Conservation (phyloP, 2,329 filamentous ascomycete genomes). For the Diaporthe sp. region DNA sequence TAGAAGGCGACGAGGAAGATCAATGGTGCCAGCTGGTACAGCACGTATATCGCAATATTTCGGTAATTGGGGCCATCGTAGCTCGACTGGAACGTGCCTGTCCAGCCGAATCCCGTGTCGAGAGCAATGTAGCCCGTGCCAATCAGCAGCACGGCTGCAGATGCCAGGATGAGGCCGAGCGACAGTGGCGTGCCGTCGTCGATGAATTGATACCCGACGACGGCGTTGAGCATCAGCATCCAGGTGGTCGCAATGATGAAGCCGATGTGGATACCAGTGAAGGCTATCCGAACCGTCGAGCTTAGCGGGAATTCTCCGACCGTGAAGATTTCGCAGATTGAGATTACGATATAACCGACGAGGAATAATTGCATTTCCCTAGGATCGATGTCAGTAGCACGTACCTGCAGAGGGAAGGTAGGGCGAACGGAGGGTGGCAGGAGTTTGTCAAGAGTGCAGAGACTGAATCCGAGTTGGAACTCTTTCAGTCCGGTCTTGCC, state of each 20-base stretch:
- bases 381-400: slow-evolving; percentile 30
- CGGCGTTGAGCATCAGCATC: slow-evolving; percentile 91
- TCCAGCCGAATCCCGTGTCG: slow-evolving; percentile 91
- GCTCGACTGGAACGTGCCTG: slow-evolving; percentile 79
- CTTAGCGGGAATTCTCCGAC: slow-evolving; percentile 88
- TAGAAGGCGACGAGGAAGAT: slow-evolving; percentile 92
- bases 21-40: slow-evolving; percentile 91
- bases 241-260: slow-evolving; percentile 90
- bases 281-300: slow-evolving; percentile 79
- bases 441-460: slow-evolving; percentile 20
- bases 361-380: slow-evolving; percentile 99
- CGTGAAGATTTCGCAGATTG: slow-evolving; percentile 97
- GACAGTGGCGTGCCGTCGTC: slow-evolving; percentile 94
- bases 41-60: slow-evolving; percentile 89
- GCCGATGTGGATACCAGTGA: slow-evolving; percentile 91
- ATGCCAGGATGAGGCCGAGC: slow-evolving; percentile 79
- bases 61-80: slow-evolving; percentile 69
- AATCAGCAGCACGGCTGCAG: slow-evolving; percentile 80
- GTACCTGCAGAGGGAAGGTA: neutral
- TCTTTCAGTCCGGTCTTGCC: neutral
- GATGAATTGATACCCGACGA: slow-evolving; percentile 92
- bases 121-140: slow-evolving; percentile 96
- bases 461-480: neutral
- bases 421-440: slow-evolving; percentile 3
- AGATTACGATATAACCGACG: slow-evolving; percentile 85